A percentile compares a stretch with the other conserved stretches of the same genome.
These are phyloP conservation scores for Aspergillus nidulans DNA, from an alignment of 495 filamentous ascomycete genomes.

Conservation along the genomic window DNA sequence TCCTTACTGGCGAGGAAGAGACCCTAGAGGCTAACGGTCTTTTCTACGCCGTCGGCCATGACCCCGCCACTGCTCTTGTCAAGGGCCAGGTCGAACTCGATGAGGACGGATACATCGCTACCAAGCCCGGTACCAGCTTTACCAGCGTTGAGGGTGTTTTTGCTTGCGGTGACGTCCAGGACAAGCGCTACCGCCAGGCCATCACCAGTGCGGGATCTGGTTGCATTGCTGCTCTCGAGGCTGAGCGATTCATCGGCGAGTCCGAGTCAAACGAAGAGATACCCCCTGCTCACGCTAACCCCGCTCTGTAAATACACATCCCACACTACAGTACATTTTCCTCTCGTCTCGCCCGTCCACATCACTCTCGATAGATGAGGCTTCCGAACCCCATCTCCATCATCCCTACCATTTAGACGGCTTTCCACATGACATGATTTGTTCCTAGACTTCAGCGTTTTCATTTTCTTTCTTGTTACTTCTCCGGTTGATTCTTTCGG, in stretches of 20 bases:
- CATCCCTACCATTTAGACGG: constrained; percentile 3
- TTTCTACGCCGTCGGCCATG: constrained; percentile 97
- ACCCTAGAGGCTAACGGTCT: constrained; percentile 83
- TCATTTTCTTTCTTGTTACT: constrained; percentile 13
- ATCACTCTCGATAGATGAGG: constrained; percentile 1
- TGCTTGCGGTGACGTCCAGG: constrained; percentile 95
- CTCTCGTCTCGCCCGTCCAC: neutral
- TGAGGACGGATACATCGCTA: constrained; percentile 82
- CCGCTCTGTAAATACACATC: constrained; percentile 48
- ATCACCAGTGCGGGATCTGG: constrained; percentile 96
- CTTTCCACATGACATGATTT: neutral
- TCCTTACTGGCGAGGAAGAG: constrained; percentile 71
- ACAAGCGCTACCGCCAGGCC: constrained; percentile 96
- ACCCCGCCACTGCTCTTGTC: constrained; percentile 83
- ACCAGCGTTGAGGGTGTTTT: constrained; percentile 92
- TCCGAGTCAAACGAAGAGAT: constrained; percentile 49
- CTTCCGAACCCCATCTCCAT: constrained; percentile 1
- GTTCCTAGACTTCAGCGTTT: constrained; percentile 19
- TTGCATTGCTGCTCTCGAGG: constrained; percentile 91
- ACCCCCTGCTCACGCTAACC: constrained; percentile 45
- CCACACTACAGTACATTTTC: neutral
- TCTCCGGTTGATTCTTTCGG: constrained; percentile 9
- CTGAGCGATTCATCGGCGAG: constrained; percentile 86
- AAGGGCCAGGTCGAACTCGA: constrained; percentile 85
- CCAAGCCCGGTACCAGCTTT: constrained; percentile 79